Evolutionary conservation across 257 asterid genomes (phyloP), one percentile per base, ranked within the genome.

Genomic region (Nemophila menziesii): DNA sequence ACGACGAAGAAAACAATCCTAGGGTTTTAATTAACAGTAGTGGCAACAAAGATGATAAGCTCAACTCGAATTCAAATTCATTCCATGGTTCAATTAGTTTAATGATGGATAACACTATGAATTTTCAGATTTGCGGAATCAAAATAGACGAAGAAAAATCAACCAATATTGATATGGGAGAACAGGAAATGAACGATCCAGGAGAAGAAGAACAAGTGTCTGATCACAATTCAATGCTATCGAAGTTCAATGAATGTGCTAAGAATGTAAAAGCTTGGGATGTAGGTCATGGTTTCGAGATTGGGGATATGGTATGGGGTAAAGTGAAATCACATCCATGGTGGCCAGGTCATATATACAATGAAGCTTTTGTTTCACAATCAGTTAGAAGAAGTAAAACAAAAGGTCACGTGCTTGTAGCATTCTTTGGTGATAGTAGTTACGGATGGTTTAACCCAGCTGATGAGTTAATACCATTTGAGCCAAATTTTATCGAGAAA

Each of bases 271-370:
- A 54, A 12, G 62, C 56, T 17, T 84, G 66, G 39, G 50, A 60
- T 15, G 79, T 78, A 44, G 92, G 85, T 19, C 48, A 59, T 59
- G 96, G 82, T 11, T 84, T 62, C 55, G 74, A 68, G 49, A 63
- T 79, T 36, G 99, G 99, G 5, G 96, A 90, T 58, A 81, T 90
- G 99, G 99, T 90, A 23, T 90, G 99, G 99, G 99, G 96, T 13
- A 85, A 85, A 46, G 99, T 90, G 50, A 85, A 85, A 61, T 90
- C 99, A 5, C 99, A 90, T 59, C 99, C 99, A 0, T 85, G 96
- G 99, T 90, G 99, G 99, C 96, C 99, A 11, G 99, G 99, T 1
- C 92, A 72, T 22, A 75, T 85, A 29, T 81, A 61, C 43, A 64
- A 67, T 16, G 99, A 85, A 72, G 67, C 73, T 1, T 66, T 77